Evolutionary conservation across 2,329 filamentous ascomycete species (phyloP).

Genomic region (Aspergillus arachidicola): DNA sequence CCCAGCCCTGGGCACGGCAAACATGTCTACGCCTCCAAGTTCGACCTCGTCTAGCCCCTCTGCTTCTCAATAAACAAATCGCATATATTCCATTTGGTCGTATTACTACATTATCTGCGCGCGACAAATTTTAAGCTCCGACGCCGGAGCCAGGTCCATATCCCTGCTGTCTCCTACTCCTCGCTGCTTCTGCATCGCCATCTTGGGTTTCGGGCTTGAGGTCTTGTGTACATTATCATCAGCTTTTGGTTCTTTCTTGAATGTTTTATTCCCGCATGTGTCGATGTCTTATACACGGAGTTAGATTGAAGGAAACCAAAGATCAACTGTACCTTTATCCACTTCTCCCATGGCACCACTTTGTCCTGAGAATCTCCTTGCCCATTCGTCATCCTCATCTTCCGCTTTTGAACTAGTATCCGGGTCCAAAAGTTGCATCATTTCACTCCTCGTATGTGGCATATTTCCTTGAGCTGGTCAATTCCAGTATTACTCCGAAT

Average conservation of each 20-base stretch:
- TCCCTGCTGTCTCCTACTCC: constrained; percentile 54
- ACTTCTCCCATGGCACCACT: constrained; percentile 40
- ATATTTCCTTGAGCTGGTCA: constrained; percentile 22
- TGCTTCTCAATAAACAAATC: constrained; percentile 36
- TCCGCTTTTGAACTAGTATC: background rate
- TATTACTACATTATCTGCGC: constrained; percentile 14
- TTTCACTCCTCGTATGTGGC: constrained; percentile 39
- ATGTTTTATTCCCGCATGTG: constrained; percentile 17
- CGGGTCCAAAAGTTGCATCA: constrained; percentile 15
- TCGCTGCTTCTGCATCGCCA: constrained; percentile 41
- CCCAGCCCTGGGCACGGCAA: constrained; percentile 50
- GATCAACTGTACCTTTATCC: constrained; percentile 41
- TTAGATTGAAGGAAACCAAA: constrained; percentile 29
- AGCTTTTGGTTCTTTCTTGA: constrained; percentile 30
- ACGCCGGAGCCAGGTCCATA: constrained; percentile 59
- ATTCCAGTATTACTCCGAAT: background rate
- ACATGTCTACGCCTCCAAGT: constrained; percentile 32
- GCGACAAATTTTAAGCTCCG: constrained; percentile 48
- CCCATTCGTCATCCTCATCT: constrained; percentile 54
- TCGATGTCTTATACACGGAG: constrained; percentile 30
- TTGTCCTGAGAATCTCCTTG: constrained; percentile 58
- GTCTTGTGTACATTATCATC: constrained; percentile 47
- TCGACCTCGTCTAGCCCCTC: constrained; percentile 39
- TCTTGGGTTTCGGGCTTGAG: constrained; percentile 35
- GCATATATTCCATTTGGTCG: constrained; percentile 7